Evolutionary conservation across 805 yeast genomes (phyloP).

Genomic region (Wickerhamiella shivajii): DNA sequence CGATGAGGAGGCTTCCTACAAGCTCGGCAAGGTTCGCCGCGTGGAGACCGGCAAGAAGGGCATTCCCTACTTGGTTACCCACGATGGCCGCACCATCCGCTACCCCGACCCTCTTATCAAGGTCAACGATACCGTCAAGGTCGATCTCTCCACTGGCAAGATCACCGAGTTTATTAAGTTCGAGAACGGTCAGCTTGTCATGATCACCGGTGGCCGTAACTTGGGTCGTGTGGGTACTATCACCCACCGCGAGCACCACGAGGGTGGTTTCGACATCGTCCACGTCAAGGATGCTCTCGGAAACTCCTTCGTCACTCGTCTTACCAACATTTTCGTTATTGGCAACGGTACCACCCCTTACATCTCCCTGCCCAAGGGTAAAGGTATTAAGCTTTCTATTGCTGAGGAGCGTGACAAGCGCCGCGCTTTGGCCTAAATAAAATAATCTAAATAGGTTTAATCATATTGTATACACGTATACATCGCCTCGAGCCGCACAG

Average conservation of each 20-base stretch:
- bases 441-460: no score
- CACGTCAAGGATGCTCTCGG: slow-evolving; percentile 92
- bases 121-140: slow-evolving; percentile 95
- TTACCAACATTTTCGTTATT: slow-evolving; percentile 81
- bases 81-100: slow-evolving; percentile 99
- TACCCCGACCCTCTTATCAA: slow-evolving; percentile 97
- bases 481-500: no score
- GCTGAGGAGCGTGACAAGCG: slow-evolving; percentile 98
- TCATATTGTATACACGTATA: no score
- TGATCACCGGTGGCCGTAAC: slow-evolving; percentile 97
- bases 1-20: slow-evolving; percentile 96
- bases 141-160: slow-evolving; percentile 93
- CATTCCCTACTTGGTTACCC: slow-evolving; percentile 96
- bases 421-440: slow-evolving; percentile 52
- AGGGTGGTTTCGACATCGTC: slow-evolving; percentile 95
- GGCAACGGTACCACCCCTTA: slow-evolving; percentile 94
- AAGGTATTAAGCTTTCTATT: slow-evolving; percentile 92
- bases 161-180: slow-evolving; percentile 77
- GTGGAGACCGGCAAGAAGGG: slow-evolving; percentile 98
- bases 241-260: slow-evolving; percentile 93
- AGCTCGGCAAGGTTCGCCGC: slow-evolving; percentile 95
- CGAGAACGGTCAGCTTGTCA: slow-evolving; percentile 82
- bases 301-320: slow-evolving; percentile 91
- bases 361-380: slow-evolving; percentile 95
- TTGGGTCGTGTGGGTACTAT: slow-evolving; percentile 96